Conservation (phyloP, 805 yeast genomes). For the Saturnispora hagleri region DNA sequence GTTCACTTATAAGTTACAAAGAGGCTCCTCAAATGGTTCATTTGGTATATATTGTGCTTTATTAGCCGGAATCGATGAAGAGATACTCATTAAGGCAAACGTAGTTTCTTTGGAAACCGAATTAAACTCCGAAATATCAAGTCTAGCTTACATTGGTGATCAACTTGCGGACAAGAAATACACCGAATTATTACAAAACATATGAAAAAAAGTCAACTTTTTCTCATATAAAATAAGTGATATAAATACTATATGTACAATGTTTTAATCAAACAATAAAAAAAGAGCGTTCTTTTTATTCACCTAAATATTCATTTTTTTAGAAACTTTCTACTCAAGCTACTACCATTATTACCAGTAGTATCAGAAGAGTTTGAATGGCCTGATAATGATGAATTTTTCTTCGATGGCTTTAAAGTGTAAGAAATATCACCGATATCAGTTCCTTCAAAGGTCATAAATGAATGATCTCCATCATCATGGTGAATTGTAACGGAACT, state of each 20-base stretch:
- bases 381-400: slow-evolving; percentile 19
- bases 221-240: neutral
- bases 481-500: slow-evolving; percentile 81
- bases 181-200: slow-evolving; percentile 16
- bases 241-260: neutral
- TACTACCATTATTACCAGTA: slow-evolving; percentile 4
- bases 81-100: slow-evolving; percentile 38
- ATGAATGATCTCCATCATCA: slow-evolving; percentile 45
- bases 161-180: slow-evolving; percentile 1
- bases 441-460: slow-evolving; percentile 38
- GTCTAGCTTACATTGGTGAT: neutral
- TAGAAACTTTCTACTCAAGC: slow-evolving; percentile 18
- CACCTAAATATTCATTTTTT: slow-evolving; percentile 15
- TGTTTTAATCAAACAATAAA: neutral
- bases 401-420: slow-evolving; percentile 34
- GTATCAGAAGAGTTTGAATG: neutral
- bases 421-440: slow-evolving; percentile 49
- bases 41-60: slow-evolving; percentile 84
- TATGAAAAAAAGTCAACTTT: slow-evolving; percentile 4
- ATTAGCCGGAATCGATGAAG: slow-evolving; percentile 51
- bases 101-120: slow-evolving; percentile 25
- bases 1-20: slow-evolving; percentile 42
- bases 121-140: neutral
- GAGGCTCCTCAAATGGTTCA: slow-evolving; percentile 50
- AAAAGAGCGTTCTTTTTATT: neutral